Evolutionary conservation across 179 eudicot species (phyloP), one percentile per base, ranked within the genome.

Genomic region (Camellia oleifera): DNA sequence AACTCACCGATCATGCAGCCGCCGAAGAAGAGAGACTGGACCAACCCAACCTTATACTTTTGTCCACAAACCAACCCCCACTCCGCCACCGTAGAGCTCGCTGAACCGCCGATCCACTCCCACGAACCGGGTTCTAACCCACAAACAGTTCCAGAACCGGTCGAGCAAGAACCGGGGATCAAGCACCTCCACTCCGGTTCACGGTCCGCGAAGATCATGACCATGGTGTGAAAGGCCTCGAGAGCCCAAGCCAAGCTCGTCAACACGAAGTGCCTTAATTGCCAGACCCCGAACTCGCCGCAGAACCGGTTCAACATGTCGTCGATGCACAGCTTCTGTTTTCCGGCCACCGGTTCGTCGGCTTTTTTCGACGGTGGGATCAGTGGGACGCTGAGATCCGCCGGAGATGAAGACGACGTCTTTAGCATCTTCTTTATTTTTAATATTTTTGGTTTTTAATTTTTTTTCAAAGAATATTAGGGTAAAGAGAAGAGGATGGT

Each of bases 221-320:
- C 93, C 97, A 94, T 94, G 65, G 97, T 90, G 83, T 92, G 98
- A 12, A 94, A 89, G 5, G 92, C 98, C 87, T 94, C 97, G 1
- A 94, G 86, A 12, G 93, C 93, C 98, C 97, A 92, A 0, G 95
- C 98, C 10, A 94, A 56, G 81, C 90, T 86, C 0, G 97, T 91
- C 15, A 94, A 65, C 0, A 92, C 80, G 11, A 94, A 92, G 82
- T 94, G 98, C 52, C 79, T 81, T 53, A 92, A 40, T 53, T 94
- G 98, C 94, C 95, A 94, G 42, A n/a, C 42, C 63, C 97, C 98
- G 61, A 92, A 92, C 84, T 93, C 98, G 50, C 97, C 98, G 81
- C 97, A 92, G 71, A 92, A 78, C 60, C 81, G 86, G 13, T 83
- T 83, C 11, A 94, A 76, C 95, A 92, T 90, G 2, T 86, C 91